Base-by-base conservation (phyloP, 202 grass and related monocot genomes). In the Cymbopogon flexuosus region DNA sequence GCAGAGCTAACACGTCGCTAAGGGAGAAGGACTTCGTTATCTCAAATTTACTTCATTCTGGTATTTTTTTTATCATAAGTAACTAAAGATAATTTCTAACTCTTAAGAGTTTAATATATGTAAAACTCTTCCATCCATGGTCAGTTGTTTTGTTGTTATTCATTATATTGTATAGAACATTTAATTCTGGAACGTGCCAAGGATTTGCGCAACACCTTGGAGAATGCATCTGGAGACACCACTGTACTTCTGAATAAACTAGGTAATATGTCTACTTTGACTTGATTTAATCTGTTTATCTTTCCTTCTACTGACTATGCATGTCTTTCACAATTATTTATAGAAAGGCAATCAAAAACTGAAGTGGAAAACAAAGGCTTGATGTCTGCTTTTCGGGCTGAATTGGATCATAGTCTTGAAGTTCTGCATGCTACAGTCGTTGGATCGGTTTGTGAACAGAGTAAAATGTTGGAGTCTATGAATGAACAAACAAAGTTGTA, bases 21-120 rank as follows among this genome's bases (percentile, higher is more conserved):
- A 92, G 90, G 80, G 89, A 93, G 89, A 97, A 91, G 77, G 94
- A 92, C 23, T 93, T 85, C 76, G 68, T 97, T 77, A 97, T 97
- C 46, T 91, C 91, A 84, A 88, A 84, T 49, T 84, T 97, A 89
- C 72, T 97, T 47, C 14, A 7, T 77, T 37, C 76, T 22, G 89
- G 94, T 97, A 91, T 80, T 14, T 83, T 77, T 45, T 73, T 72
- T 52, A 22, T 72, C 43, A 18, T 23, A 70, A 62, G 19, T 78
- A 73, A 72, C 18, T 39, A 45, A 81, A 22, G 16, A 27, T 74
- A 57, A 35, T 70, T 39, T 70, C 37, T 88, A 78, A 10, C 40
- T 80, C 45, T 51, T 51, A 43, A 42, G 7, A 62, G 27, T 43
- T 39, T 64, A 57, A 23, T 49, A 42, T 34, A 52, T 86, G 6